These are phyloP conservation scores for Epicoccum sorghinum DNA, from an alignment of 2,329 filamentous ascomycete genomes.

Conservation along the genomic window DNA sequence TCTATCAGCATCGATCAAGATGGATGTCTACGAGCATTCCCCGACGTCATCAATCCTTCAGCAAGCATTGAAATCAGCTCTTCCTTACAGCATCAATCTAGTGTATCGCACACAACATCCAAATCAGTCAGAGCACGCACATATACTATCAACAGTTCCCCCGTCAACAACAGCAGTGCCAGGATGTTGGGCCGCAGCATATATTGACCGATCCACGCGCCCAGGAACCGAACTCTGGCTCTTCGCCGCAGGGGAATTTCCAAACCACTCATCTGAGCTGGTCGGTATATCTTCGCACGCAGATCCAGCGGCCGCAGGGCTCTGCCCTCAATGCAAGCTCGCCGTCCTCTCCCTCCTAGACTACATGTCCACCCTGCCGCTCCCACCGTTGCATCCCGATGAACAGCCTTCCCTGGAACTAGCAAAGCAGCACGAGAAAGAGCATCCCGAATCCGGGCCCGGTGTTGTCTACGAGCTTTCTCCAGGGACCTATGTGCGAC, in stretches of 20 bases:
- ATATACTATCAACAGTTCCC: constrained; percentile 50
- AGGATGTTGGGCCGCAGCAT: constrained; percentile 62
- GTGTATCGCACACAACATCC: constrained; percentile 68
- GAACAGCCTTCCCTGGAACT: constrained; percentile 33
- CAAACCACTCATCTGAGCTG: constrained; percentile 17
- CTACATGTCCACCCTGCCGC: constrained; percentile 35
- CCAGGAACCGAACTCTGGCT: constrained; percentile 71
- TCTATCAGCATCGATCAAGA: background rate
- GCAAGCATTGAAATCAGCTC: constrained; percentile 55
- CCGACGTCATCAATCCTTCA: constrained; percentile 57
- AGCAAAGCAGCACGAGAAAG: constrained; percentile 37
- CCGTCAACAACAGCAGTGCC: constrained; percentile 18
- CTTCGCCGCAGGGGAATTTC: constrained; percentile 51
- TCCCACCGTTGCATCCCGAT: constrained; percentile 35
- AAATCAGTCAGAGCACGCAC: constrained; percentile 47
- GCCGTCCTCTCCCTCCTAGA: constrained; percentile 39
- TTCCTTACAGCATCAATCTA: constrained; percentile 66
- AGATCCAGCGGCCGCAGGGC: background rate
- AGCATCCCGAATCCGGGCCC: constrained; percentile 30
- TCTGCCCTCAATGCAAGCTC: constrained; percentile 36
- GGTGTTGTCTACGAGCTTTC: constrained; percentile 25
- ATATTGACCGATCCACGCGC: constrained; percentile 64
- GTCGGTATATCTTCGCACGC: background rate
- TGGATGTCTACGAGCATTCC: constrained; percentile 27
- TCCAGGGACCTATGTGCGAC: constrained; percentile 37